These are phyloP conservation scores for Astrocystis sublimbata DNA, from an alignment of 495 filamentous ascomycete genomes.

Conservation along the genomic window DNA sequence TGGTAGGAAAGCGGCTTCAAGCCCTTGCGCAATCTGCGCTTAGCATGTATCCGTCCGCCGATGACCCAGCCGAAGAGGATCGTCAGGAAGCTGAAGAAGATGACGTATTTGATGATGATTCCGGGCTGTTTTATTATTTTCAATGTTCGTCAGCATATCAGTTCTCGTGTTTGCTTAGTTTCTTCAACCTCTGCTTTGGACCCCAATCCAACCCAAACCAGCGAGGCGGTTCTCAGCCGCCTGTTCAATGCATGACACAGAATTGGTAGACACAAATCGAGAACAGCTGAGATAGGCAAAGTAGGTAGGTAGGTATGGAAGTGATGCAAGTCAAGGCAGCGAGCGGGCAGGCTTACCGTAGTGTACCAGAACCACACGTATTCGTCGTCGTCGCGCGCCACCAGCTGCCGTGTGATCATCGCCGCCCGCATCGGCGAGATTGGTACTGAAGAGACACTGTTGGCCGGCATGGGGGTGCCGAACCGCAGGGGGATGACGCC, in stretches of 20 bases:
- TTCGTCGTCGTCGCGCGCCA: slow-evolving; percentile 39
- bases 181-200: too few relatives aligned
- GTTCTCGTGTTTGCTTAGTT: too few relatives aligned
- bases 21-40: slow-evolving; percentile 61
- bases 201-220: too few relatives aligned
- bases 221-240: too few relatives aligned
- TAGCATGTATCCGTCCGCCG: slow-evolving; percentile 66
- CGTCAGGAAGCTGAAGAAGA: slow-evolving; percentile 59
- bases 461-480: slow-evolving; percentile 7
- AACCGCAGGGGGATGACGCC: background rate
- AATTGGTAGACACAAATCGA: too few relatives aligned
- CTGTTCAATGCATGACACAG: too few relatives aligned
- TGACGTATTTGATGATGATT: slow-evolving; percentile 65
- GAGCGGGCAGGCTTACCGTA: slow-evolving; percentile 31
- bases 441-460: background rate
- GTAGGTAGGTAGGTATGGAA: background rate
- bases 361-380: slow-evolving; percentile 49
- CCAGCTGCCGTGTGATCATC: slow-evolving; percentile 24
- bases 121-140: slow-evolving; percentile 48
- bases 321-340: background rate
- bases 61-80: slow-evolving; percentile 57
- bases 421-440: slow-evolving; percentile 4
- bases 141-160: slow-evolving; percentile 12
- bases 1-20: slow-evolving; percentile 65
- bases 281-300: too few relatives aligned